phyloP scores from a whole-genome alignment of 2,329 filamentous ascomycete species.

The Diplodia corticola region DNA sequence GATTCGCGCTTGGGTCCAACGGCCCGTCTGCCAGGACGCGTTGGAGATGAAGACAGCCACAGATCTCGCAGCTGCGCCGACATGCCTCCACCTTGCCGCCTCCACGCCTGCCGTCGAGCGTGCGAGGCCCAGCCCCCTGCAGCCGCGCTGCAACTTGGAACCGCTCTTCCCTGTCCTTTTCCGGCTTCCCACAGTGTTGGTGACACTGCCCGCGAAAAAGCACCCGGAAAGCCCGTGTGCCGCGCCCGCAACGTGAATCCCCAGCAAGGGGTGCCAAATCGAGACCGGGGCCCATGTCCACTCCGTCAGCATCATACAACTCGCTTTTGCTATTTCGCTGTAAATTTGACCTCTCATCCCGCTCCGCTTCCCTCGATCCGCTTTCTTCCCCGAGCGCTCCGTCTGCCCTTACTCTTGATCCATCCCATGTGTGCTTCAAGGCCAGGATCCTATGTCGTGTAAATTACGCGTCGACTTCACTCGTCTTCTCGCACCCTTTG shows the following conservation, averaged over 20 bases:
- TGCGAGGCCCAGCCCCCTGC: not conserved
- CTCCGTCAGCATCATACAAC: not conserved
- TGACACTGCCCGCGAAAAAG: conserved; percentile 12
- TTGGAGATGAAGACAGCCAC: conserved; percentile 14
- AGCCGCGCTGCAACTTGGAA: not conserved
- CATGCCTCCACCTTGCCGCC: not conserved
- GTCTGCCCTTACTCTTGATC: not conserved
- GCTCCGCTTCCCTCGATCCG: not conserved
- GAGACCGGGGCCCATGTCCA: not conserved
- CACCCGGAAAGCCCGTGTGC: not conserved
- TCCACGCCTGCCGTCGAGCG: not conserved
- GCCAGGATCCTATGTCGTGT: not conserved
- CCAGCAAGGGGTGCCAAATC: conserved; percentile 5
- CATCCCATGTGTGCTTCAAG: not conserved
- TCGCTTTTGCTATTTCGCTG: not conserved
- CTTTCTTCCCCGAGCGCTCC: not conserved
- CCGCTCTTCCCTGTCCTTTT: not conserved
- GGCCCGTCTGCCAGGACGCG: not conserved
- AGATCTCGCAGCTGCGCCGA: not conserved
- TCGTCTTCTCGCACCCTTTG: not conserved
- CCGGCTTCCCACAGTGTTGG: conserved; percentile 3
- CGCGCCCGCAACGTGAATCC: conserved; percentile 5
- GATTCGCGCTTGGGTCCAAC: not conserved
- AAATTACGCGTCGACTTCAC: not conserved
- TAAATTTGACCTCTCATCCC: not conserved